phyloP scores from a whole-genome alignment of 352 stramenopile species.

The Globisporangium cederbergense region DNA sequence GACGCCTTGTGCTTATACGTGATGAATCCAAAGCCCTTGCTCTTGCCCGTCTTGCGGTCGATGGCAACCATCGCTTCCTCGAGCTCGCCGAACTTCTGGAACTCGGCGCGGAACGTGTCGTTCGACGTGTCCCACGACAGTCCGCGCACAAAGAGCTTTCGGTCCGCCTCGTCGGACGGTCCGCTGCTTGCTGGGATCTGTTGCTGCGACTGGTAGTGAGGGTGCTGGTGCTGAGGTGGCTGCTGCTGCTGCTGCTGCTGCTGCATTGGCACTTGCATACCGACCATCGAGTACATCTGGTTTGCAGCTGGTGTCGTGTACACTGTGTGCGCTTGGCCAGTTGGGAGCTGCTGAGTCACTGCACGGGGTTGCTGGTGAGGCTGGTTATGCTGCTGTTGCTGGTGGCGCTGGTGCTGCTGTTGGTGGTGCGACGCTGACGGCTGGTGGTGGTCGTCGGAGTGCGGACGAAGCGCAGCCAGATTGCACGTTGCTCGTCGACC shows the following conservation, averaged over 20 bases:
- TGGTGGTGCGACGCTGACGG: constrained; percentile 14
- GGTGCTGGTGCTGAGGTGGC: neutral
- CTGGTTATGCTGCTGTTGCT: constrained; percentile 15
- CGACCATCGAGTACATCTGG: constrained; percentile 22
- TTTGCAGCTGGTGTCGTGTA: constrained; percentile 25
- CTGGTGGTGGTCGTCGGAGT: constrained; percentile 38
- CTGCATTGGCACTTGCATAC: constrained; percentile 10
- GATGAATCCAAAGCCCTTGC: constrained; percentile 71
- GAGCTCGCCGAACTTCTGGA: constrained; percentile 65
- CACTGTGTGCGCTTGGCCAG: constrained; percentile 28
- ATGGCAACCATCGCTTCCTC: constrained; percentile 39
- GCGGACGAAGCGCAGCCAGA: constrained; percentile 39
- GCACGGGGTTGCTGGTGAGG: neutral
- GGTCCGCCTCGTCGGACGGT: constrained; percentile 33
- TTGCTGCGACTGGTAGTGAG: constrained; percentile 7
- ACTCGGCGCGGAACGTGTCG: constrained; percentile 50
- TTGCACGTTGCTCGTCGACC: constrained; percentile 47
- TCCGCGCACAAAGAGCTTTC: constrained; percentile 63
- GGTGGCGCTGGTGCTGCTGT: constrained; percentile 20
- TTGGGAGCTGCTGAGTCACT: constrained; percentile 1
- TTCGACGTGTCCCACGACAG: constrained; percentile 55
- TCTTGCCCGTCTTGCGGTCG: constrained; percentile 55
- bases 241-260: constrained; percentile 6
- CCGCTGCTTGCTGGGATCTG: neutral
- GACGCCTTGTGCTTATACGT: constrained; percentile 47